Evolutionary conservation across 306 rosid species (phyloP).

Genomic region (Cicer judaicum): DNA sequence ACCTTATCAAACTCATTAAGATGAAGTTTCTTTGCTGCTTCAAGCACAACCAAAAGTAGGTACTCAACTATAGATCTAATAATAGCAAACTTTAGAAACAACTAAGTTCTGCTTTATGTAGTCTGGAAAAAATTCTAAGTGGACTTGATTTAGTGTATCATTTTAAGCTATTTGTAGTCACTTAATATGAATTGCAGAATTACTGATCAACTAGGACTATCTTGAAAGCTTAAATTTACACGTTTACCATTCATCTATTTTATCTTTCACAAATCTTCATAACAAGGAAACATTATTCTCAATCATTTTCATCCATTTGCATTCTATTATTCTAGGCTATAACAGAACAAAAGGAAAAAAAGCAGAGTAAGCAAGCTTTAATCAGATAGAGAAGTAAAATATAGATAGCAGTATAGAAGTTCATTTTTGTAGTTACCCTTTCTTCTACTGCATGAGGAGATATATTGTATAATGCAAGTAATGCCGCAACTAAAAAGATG

Average conservation of each 20-base stretch:
- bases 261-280: slow-evolving; percentile 5
- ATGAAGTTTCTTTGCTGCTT: neutral
- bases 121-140: neutral
- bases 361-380: neutral
- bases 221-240: neutral
- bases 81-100: neutral
- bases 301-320: neutral
- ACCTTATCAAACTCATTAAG: no score
- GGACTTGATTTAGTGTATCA: neutral
- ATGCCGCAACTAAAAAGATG: neutral
- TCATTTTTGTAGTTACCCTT: neutral
- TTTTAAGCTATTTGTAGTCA: neutral
- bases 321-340: neutral
- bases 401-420: neutral
- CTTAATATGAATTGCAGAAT: neutral
- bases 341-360: neutral
- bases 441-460: neutral
- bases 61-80: neutral
- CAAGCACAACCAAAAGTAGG: neutral
- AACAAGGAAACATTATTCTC: neutral
- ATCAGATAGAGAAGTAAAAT: neutral
- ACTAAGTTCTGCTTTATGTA: neutral
- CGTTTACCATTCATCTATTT: neutral
- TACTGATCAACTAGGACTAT: neutral
- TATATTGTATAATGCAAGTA: neutral